These are phyloP conservation scores for Delonix regia DNA, from an alignment of 306 rosid genomes.

Conservation along the genomic window DNA sequence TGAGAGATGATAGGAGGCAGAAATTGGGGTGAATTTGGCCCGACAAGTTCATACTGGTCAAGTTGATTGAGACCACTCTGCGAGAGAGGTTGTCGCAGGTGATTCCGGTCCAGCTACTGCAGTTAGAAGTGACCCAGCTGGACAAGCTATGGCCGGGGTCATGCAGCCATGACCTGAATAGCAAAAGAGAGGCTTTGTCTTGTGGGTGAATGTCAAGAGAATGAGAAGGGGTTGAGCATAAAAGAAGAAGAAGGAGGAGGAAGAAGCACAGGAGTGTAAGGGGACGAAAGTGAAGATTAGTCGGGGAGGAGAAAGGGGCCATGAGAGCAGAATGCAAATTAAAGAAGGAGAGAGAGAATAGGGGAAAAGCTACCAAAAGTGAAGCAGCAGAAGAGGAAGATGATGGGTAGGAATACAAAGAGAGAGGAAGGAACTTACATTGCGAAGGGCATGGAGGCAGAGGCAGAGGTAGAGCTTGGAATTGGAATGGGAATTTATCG, in stretches of 20 bases:
- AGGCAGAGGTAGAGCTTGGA: too few relatives aligned
- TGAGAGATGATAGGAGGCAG: constrained; percentile 64
- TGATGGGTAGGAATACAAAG: too few relatives aligned
- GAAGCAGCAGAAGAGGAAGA: too few relatives aligned
- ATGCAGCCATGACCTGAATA: constrained; percentile 55
- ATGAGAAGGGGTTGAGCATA: constrained; percentile 41
- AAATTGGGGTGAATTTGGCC: constrained; percentile 71
- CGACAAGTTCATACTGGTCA: constrained; percentile 69
- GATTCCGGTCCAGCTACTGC: constrained; percentile 80
- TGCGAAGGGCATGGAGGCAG: too few relatives aligned
- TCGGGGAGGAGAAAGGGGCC: constrained; percentile 27
- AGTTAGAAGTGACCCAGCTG: constrained; percentile 80
- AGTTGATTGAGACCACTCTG: constrained; percentile 66
- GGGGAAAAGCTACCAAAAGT: too few relatives aligned
- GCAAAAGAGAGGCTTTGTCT: constrained; percentile 66
- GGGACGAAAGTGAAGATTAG: constrained; percentile 35
- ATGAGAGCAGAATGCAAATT: constrained; percentile 31
- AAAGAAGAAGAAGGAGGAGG: constrained; percentile 51
- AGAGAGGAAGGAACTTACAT: too few relatives aligned
- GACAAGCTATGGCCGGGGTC: constrained; percentile 71
- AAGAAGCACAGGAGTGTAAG: constrained; percentile 41
- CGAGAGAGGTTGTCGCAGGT: constrained; percentile 75
- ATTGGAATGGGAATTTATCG: neutral
- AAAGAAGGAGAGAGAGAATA: too few relatives aligned
- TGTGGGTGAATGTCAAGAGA: constrained; percentile 63